These are phyloP conservation scores for Pseudogymnoascus sp. DNA, from an alignment of 2,329 filamentous ascomycete species.

Conservation along the genomic window DNA sequence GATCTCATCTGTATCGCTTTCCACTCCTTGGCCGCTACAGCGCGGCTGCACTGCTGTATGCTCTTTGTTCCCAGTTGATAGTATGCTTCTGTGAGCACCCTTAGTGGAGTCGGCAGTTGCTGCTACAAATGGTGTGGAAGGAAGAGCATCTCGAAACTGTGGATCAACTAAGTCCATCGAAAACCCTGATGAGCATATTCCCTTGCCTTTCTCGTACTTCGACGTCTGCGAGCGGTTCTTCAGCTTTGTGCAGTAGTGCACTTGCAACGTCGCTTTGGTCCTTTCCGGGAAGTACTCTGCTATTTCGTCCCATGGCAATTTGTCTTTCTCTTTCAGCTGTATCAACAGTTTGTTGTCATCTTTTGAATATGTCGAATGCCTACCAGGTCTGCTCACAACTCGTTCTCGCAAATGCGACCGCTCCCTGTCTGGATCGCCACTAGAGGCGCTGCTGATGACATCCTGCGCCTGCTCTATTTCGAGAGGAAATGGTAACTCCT, in stretches of 20 bases:
- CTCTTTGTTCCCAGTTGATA: not conserved
- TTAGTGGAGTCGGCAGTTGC: conserved; percentile 10
- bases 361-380: conserved; percentile 15
- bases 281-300: conserved; percentile 17
- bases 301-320: conserved; percentile 19
- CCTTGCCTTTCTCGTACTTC: conserved; percentile 15
- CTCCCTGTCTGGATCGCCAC: not conserved
- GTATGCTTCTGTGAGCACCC: not conserved
- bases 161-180: conserved; percentile 17
- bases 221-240: conserved; percentile 17
- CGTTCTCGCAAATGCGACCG: conserved; percentile 13
- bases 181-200: conserved; percentile 12
- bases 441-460: not conserved
- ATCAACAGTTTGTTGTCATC: conserved; percentile 17
- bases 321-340: conserved; percentile 15
- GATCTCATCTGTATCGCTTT: conserved; percentile 11
- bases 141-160: conserved; percentile 16
- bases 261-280: conserved; percentile 20
- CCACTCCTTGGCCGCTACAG: not conserved
- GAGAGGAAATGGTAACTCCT: not conserved
- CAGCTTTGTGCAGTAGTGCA: conserved; percentile 20
- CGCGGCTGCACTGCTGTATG: not conserved
- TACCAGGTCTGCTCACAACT: conserved; percentile 14
- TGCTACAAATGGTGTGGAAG: conserved; percentile 13
- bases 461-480: not conserved